Percentiles rank a stretch among this genome's conserved stretches.
Conservation (phyloP, 495 filamentous ascomycete species). For the Terfezia boudieri region DNA sequence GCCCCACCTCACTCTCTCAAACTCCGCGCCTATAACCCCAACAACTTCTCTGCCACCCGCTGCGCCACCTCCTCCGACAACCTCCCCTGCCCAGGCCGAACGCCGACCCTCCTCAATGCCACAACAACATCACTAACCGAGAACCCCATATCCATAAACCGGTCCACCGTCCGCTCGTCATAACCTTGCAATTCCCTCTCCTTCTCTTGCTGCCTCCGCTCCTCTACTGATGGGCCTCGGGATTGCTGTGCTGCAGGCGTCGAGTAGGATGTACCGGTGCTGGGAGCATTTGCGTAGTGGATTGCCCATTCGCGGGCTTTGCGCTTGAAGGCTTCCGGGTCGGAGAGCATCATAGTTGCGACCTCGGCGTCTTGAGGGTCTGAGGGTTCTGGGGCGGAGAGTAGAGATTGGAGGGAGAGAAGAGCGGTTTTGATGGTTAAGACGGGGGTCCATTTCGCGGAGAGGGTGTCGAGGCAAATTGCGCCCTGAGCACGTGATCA, state of each 20-base stretch:
- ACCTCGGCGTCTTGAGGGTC: constrained; percentile 96
- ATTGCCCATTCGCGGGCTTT: constrained; percentile 82
- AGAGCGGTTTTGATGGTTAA: constrained; percentile 90
- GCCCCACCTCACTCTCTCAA: too few species aligned
- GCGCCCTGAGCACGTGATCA: constrained; percentile 42
- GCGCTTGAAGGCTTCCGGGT: constrained; percentile 54
- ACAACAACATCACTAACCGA: constrained; percentile 69
- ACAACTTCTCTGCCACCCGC: constrained; percentile 12
- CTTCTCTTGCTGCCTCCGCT: background rate
- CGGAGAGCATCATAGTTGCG: constrained; percentile 65
- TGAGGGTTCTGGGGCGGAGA: constrained; percentile 83
- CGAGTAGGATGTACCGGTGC: constrained; percentile 2
- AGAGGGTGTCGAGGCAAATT: constrained; percentile 89
- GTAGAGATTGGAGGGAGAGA: constrained; percentile 75
- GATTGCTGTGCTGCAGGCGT: background rate
- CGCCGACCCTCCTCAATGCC: constrained; percentile 62
- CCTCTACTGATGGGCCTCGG: background rate
- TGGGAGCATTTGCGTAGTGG: constrained; percentile 59
- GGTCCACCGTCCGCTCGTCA: constrained; percentile 61
- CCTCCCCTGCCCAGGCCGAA: constrained; percentile 26
- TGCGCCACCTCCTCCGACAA: constrained; percentile 11
- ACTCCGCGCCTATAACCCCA: constrained; percentile 1
- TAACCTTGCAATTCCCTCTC: constrained; percentile 62
- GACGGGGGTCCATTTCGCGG: constrained; percentile 77
- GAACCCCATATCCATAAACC: constrained; percentile 89